phyloP scores from a whole-genome alignment of 1,284 basidiomycete genomes.

The Rhodotorula sp. region DNA sequence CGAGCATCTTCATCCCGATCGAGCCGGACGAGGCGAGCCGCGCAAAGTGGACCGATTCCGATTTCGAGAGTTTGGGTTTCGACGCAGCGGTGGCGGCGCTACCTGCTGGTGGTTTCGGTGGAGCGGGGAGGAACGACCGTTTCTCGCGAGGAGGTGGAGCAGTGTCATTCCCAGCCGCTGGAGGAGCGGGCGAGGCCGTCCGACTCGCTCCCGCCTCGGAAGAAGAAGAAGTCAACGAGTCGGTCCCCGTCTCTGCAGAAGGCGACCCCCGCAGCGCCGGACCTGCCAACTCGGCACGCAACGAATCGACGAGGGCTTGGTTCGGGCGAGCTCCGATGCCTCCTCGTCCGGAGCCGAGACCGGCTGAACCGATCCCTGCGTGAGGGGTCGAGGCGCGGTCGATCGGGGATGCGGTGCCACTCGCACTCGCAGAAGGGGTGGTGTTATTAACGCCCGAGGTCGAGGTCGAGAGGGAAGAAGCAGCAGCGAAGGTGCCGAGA shows the following conservation, averaged over 20 bases:
- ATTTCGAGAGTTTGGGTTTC: slow-evolving; percentile 57
- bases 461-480: neutral
- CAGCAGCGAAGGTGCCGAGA: neutral
- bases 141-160: slow-evolving; percentile 12
- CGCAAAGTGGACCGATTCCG: slow-evolving; percentile 74
- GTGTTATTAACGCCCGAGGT: neutral
- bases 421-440: neutral
- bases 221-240: neutral
- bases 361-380: slow-evolving; percentile 8
- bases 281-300: slow-evolving; percentile 5
- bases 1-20: slow-evolving; percentile 83
- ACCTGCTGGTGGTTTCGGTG: neutral
- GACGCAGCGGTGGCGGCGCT: slow-evolving; percentile 49
- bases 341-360: slow-evolving; percentile 6
- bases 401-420: neutral
- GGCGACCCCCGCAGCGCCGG: slow-evolving; percentile 3
- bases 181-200: slow-evolving; percentile 8
- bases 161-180: neutral
- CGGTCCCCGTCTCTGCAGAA: slow-evolving; percentile 1
- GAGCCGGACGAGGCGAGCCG: slow-evolving; percentile 63
- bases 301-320: slow-evolving; percentile 8
- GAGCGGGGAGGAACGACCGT: slow-evolving; percentile 36
- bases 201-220: neutral
- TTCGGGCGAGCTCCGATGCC: slow-evolving; percentile 22
- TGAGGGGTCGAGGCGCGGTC: slow-evolving; percentile 13